These are phyloP conservation scores for Aquilaria yunnanensis DNA, from an alignment of 345 rosid species.

Conservation along the genomic window DNA sequence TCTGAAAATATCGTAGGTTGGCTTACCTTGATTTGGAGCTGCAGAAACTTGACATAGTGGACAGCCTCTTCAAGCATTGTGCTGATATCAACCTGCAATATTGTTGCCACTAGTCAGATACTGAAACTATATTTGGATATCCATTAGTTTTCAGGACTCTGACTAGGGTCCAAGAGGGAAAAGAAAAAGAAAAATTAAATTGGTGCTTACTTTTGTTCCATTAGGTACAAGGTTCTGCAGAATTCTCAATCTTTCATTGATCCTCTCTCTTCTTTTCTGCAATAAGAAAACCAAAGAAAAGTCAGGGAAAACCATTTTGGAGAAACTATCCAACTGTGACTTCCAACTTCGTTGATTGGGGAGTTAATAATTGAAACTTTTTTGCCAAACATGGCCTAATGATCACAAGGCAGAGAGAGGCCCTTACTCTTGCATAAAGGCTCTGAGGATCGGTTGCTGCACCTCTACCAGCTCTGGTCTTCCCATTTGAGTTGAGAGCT, in stretches of 20 bases:
- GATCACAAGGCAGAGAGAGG: not conserved
- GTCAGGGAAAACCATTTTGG: not conserved
- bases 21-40: conserved; percentile 81
- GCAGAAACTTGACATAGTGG: conserved; percentile 79
- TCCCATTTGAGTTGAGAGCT: conserved; percentile 46
- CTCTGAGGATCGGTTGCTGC: conserved; percentile 97
- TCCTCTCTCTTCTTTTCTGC: conserved; percentile 89
- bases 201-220: conserved; percentile 60
- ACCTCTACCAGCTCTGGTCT: conserved; percentile 67
- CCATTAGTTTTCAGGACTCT: not conserved
- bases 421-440: conserved; percentile 79
- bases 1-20: not conserved
- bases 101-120: not conserved
- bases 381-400: no score
- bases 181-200: no score
- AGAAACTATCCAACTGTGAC: no score
- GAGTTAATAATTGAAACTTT: no score
- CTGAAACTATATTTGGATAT: not conserved
- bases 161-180: no score
- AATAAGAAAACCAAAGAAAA: not conserved
- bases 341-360: no score
- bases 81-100: conserved; percentile 59
- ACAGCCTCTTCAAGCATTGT: conserved; percentile 98
- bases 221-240: conserved; percentile 87
- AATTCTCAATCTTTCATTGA: conserved; percentile 68